Base-by-base conservation (phyloP, 73 alveolate species). In the Urostyla sp. region DNA sequence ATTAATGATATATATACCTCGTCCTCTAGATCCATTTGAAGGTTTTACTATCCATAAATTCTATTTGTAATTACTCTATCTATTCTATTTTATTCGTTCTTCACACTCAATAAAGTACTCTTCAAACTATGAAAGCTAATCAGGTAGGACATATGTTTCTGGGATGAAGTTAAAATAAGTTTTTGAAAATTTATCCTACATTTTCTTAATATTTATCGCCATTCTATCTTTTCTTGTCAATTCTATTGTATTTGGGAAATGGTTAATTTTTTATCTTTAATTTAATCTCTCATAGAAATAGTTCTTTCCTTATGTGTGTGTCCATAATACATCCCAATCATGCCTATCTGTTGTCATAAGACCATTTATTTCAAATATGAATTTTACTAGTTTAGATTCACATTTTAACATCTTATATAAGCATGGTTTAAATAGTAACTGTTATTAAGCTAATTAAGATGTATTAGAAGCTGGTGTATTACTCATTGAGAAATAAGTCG, bases 31-130 rank as follows among this genome's bases (percentile, higher is more conserved):
- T 35, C 90, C 77, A 49, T 85, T 81, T 1, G 93, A 76, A 6
- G 99, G 99, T 49, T 96, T 96, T 10, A 87, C 95, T 21, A 96
- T 96, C 97, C 99, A 94, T 52, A 74, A 49, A 35, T 66, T 82
- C 63, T 50, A 53, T 5, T 35, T 28, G 24, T 23, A 6, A 16
- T 21, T 48, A 8, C 26, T 10, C 50, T 66, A 36, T 28, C 4
- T 32, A 48, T n/a, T 13, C 3, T 54, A 45, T 20, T 23, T 32
- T 15, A 66, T 44, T 48, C 83, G 78, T 45, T 37, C 48, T 61
- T 40, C 55, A 67, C 52, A 49, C 20, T 20, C 21, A 18, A 27
- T 27, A 63, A 79, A 69, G 5, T 45, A 13, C 20, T 10, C 67
- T 48, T 69, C 56, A 27, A 75, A 84, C 24, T 88, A 88, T 66